Percentiles rank a stretch among this genome's conserved stretches.
Conservation (phyloP, 345 rosid genomes). For the Eucalyptus polybractea region DNA sequence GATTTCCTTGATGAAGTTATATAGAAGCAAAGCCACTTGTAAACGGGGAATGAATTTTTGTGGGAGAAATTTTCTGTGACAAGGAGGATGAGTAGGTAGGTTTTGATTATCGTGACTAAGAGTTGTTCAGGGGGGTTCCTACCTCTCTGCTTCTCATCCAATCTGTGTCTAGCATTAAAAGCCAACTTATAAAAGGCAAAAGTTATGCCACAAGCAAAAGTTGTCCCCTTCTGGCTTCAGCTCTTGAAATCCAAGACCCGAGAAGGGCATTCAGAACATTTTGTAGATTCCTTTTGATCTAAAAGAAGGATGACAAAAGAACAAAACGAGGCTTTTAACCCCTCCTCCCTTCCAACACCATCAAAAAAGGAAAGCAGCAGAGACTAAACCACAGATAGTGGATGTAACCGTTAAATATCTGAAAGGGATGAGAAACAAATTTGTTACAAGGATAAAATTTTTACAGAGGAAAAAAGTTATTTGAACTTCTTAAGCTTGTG, state of each 20-base stretch:
- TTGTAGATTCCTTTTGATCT: background rate
- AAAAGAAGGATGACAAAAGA: background rate
- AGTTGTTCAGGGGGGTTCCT: background rate
- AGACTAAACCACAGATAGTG: background rate
- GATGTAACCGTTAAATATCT: background rate
- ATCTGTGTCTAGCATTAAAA: background rate
- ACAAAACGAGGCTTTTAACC: background rate
- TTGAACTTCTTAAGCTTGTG: background rate
- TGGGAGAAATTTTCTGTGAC: background rate
- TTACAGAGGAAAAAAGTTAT: background rate
- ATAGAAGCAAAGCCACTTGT: background rate
- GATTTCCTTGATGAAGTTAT: background rate
- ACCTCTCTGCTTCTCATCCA: background rate
- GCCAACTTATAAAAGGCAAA: background rate
- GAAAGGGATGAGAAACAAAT: background rate
- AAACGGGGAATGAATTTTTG: background rate
- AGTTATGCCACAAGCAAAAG: background rate
- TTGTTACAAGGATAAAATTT: background rate
- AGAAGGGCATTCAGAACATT: background rate
- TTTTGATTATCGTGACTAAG: background rate
- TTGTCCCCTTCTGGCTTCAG: background rate
- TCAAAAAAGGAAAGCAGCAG: background rate
- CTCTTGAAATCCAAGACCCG: background rate
- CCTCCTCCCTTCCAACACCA: background rate
- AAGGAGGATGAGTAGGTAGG: background rate